Conservation (phyloP, 1,284 basidiomycete species). For the Kalmanozyma brasiliensis region DNA sequence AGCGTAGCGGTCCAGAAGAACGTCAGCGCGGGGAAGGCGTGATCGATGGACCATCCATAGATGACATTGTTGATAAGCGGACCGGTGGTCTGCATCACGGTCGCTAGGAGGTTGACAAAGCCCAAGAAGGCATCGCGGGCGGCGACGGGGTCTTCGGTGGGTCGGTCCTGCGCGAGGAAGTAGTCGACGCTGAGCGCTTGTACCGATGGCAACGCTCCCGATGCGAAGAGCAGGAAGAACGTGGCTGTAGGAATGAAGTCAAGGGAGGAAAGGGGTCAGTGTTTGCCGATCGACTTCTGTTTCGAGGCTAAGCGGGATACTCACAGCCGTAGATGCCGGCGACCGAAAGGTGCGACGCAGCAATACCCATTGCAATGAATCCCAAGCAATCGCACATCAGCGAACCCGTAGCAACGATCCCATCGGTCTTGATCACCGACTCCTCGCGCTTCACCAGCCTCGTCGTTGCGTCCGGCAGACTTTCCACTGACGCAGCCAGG, state of each 20-base stretch:
- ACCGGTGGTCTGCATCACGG: slow-evolving; percentile 5
- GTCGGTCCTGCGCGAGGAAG: slow-evolving; percentile 37
- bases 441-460: slow-evolving; percentile 23
- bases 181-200: slow-evolving; percentile 39
- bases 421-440: slow-evolving; percentile 33
- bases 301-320: not conserved
- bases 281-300: too few relatives aligned
- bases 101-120: slow-evolving; percentile 24
- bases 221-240: slow-evolving; percentile 16
- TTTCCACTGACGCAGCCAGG: not conserved
- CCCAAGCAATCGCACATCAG: slow-evolving; percentile 15
- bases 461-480: slow-evolving; percentile 4
- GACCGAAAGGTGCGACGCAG: slow-evolving; percentile 15
- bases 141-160: slow-evolving; percentile 21
- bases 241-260: slow-evolving; percentile 1
- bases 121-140: slow-evolving; percentile 42
- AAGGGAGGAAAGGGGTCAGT: not conserved
- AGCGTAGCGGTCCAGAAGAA: slow-evolving; percentile 28
- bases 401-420: slow-evolving; percentile 19
- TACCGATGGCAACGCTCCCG: slow-evolving; percentile 22
- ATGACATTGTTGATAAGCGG: slow-evolving; percentile 40
- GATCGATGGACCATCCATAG: slow-evolving; percentile 35
- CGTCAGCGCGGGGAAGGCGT: slow-evolving; percentile 9
- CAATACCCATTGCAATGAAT: slow-evolving; percentile 29
- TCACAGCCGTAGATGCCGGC: slow-evolving; percentile 31